Base-by-base conservation (phyloP, 192 early-diverging fungal species). In the Entomortierella chlamydospora region DNA sequence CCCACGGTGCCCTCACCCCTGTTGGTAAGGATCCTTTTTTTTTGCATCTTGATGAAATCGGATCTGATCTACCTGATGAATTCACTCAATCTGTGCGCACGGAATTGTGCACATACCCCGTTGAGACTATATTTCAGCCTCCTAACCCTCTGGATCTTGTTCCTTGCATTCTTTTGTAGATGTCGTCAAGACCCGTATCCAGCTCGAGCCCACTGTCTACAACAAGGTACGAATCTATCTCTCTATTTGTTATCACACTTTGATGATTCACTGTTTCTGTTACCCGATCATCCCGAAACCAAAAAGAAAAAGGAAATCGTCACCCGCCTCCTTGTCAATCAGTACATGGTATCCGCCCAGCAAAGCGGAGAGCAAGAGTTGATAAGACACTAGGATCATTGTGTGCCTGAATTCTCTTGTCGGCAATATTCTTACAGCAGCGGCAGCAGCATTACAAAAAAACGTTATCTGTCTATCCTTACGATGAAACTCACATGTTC, bases 151-250 rank as follows among this genome's bases (percentile, higher is more conserved):
- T 31, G 23, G 29, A 10, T 54, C 58, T 61, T 18, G 6, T 28
- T n/a, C n/a, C n/a, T n/a, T n/a, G 13, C 15, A 37, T 4, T 66
- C 2, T 26, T 17, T 55, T 43, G 13, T 37, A 69, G 92, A 92
- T 87, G 91, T 93, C 81, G 90, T 91, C 78, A 93, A 92, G 85
- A 92, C 90, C 54, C 82, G 90, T 61, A 93, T 93, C 68, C 92
- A 93, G 82, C 84, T 93, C 60, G 86, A 87, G 58, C 91, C 91
- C 81, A 81, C 83, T 39, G 59, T 84, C 55, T 92, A 90, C 87
- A 91, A 90, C 87, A 88, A 84, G 82, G 87, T 81, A 84, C 82
- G 33, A 17, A 29, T 6, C 4, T 34, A 56, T 47, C 17, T 41
- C 39, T n/a, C n/a, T n/a, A n/a, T n/a, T n/a, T 20, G 15, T 7